Evolutionary conservation across 2,329 filamentous ascomycete species (phyloP).

Genomic region (Epichloe hybrida): DNA sequence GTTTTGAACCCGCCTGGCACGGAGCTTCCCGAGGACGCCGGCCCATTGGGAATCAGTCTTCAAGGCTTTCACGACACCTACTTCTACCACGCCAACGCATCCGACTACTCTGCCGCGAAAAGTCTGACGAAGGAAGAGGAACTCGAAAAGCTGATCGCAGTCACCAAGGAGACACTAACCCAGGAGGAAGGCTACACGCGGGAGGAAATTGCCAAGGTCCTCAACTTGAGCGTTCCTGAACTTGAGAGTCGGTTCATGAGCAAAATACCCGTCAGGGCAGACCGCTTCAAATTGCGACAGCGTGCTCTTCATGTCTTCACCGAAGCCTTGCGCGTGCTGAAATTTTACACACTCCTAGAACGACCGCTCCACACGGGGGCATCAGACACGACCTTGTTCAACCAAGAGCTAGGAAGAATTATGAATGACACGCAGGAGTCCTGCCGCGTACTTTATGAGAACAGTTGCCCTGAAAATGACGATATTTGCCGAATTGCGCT

Average conservation of each 20-base stretch:
- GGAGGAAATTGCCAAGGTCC: conserved; percentile 63
- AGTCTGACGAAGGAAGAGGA: conserved; percentile 44
- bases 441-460: conserved; percentile 79
- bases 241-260: conserved; percentile 70
- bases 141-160: conserved; percentile 56
- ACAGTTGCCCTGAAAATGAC: conserved; percentile 87
- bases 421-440: conserved; percentile 85
- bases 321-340: conserved; percentile 74
- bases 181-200: conserved; percentile 78
- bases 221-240: conserved; percentile 55
- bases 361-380: conserved; percentile 24
- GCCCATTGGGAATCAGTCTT: conserved; percentile 70
- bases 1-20: conserved; percentile 42
- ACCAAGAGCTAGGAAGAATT: conserved; percentile 60
- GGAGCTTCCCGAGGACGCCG: conserved; percentile 59
- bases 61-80: conserved; percentile 78
- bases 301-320: conserved; percentile 82
- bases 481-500: conserved; percentile 70
- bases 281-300: conserved; percentile 76
- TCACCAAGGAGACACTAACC: conserved; percentile 57
- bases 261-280: conserved; percentile 77
- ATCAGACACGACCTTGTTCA: conserved; percentile 45
- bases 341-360: conserved; percentile 69
- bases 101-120: conserved; percentile 29
- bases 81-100: conserved; percentile 39